Base-by-base conservation (phyloP, 2,329 filamentous ascomycete genomes). In the Scytalidium sp. region DNA sequence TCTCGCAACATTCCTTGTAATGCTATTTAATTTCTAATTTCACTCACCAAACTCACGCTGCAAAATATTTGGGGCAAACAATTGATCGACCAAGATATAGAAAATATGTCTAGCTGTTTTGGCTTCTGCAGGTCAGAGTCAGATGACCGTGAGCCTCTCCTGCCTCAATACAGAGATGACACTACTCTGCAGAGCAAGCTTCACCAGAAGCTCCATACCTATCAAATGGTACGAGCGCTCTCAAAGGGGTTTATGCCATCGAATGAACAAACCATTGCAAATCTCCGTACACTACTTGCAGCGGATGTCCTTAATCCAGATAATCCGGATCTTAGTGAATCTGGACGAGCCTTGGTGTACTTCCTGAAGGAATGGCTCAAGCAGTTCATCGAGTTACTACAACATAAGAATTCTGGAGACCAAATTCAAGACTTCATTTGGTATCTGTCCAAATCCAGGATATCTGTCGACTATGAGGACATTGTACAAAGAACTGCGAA, bases 371-470 rank as follows among this genome's bases (percentile, higher is more conserved):
- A 86, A 58, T 93, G 84, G 80, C 73, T 97, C 7, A 79, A 83
- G 50, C 79, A 92, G 50, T 84, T 96, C 65, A 93, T 95, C 60
- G 83, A 90, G n/a, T 70, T 96, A 5, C 66, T 97, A 42, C 76
- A 83, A 49, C 78, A 91, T 68, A 97, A 97, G 73, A 97, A 97
- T 67, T 74, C 76, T 53, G 70, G 81, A 15, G 90, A 97, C 67
- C 87, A 96, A 66, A 81, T 97, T 17, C 93, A 97, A 67, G 90
- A 97, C 61, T 88, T 97, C 56, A 75, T 96, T 36, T 97, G 91
- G 91, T 91, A 86, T 60, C 68, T 96, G 43, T 74, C 83, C 55
- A 87, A 88, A 64, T 85, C 90, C n/a, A 80, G 81, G 27, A 72
- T 94, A 5, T 80, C 80, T 1, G 69, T 93, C 3, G 84, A 92